These are phyloP conservation scores for Ustilago lituana DNA, from an alignment of 1,284 basidiomycete genomes.

Conservation along the genomic window DNA sequence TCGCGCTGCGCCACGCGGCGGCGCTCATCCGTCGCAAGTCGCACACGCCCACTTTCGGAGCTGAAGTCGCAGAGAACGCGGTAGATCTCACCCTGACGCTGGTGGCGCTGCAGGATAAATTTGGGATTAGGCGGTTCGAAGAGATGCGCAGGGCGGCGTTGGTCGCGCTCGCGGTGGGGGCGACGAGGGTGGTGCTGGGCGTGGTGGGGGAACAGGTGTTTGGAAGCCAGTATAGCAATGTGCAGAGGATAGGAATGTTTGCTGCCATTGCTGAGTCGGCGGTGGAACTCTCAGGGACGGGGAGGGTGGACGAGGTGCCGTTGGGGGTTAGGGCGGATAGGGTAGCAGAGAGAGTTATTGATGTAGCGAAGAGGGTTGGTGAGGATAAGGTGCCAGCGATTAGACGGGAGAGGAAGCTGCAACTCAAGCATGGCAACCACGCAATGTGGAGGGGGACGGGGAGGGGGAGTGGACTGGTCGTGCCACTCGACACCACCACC, in stretches of 20 bases:
- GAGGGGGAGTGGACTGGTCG: too few relatives aligned
- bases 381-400: conserved; percentile 42
- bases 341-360: conserved; percentile 11
- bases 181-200: conserved; percentile 78
- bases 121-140: conserved; percentile 81
- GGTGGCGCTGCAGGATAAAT: conserved; percentile 82
- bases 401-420: conserved; percentile 4
- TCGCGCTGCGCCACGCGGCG: conserved; percentile 45
- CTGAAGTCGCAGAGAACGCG: conserved; percentile 81
- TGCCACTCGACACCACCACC: conserved; percentile 1
- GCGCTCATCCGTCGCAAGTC: conserved; percentile 53
- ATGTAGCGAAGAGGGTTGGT: conserved; percentile 15
- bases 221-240: conserved; percentile 85
- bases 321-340: conserved; percentile 8
- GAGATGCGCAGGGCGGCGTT: conserved; percentile 79
- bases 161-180: conserved; percentile 81
- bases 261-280: conserved; percentile 86
- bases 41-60: conserved; percentile 10
- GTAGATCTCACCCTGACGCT: conserved; percentile 81
- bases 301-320: neutral
- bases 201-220: conserved; percentile 86
- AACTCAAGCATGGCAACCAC: neutral
- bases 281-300: conserved; percentile 75
- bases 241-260: conserved; percentile 84
- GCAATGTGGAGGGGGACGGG: too few relatives aligned